Base-by-base conservation (phyloP, 306 rosid species). In the Datisca glomerata region DNA sequence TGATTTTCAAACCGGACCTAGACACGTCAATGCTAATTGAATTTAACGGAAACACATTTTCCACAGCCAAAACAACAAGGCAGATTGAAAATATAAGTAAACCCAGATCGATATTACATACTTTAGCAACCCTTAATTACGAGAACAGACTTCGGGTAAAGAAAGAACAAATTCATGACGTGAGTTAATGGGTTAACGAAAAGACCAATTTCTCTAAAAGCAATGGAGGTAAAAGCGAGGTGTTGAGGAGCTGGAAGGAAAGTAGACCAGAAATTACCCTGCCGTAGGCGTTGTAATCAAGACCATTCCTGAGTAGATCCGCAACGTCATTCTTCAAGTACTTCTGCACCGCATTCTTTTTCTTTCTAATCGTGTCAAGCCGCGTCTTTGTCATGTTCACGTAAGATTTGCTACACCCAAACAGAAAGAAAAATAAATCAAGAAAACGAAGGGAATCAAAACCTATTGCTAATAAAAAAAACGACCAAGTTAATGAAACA, bases 311-410 rank as follows among this genome's bases (percentile, higher is more conserved):
- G 21, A 89, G 86, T 52, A 80, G 93, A 36, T 77, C 91, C 0
- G 65, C 75, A 6, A 77, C 47, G 53, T 80, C 97, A 51, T 59
- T 66, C 71, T 80, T 89, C 57, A 59, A 34, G 47, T 60, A 63
- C 60, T 68, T 80, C 22, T 45, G 61, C 23, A 67, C 59, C 1
- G 86, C 72, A 18, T 19, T 66, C 65, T 57, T 89, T 57, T 12
- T 89, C 55, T 49, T 83, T 46, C 53, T 39, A 14, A 68, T 66
- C 1, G 32, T 14, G 24, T 77, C 95, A 7, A 80, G 57, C 53
- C 85, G 62, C 20, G 40, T 25, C 64, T 66, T 77, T 41, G 42
- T 6, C 23, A 19, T 7, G 56, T 75, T 78, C 23, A 75, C 21
- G 44, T 56, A 41, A n/a, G 75, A 53, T 62, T 76, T 57, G 73